These are phyloP conservation scores for Claviceps sorghi DNA, from an alignment of 2,329 filamentous ascomycete species.

Conservation along the genomic window DNA sequence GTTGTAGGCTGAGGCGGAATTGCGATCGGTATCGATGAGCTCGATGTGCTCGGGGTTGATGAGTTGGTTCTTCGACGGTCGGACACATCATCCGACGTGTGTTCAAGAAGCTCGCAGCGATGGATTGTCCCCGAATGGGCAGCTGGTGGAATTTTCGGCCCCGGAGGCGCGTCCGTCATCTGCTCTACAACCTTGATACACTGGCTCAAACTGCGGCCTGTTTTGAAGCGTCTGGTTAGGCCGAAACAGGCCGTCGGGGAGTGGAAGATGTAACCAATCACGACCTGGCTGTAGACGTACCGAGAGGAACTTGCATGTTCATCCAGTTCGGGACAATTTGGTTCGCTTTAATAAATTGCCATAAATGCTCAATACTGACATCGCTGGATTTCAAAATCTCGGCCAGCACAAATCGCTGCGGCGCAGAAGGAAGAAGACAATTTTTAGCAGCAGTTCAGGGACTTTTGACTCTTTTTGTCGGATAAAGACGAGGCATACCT, in stretches of 20 bases:
- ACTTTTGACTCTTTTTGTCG: background rate
- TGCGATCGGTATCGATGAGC: background rate
- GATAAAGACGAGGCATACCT: constrained; percentile 5
- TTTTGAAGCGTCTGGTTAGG: background rate
- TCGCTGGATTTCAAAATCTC: constrained; percentile 44
- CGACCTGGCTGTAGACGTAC: constrained; percentile 17
- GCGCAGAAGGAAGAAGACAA: background rate
- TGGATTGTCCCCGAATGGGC: constrained; percentile 19
- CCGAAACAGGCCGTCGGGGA: background rate
- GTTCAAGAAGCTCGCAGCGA: background rate
- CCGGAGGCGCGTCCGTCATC: constrained; percentile 18
- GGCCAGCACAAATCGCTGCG: constrained; percentile 40
- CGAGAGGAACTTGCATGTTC: constrained; percentile 32
- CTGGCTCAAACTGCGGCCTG: constrained; percentile 33
- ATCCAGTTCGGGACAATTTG: constrained; percentile 30
- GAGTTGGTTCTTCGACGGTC: background rate
- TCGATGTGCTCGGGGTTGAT: constrained; percentile 1
- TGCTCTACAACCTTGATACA: constrained; percentile 27
- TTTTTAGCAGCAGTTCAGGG: background rate
- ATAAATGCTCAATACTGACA: constrained; percentile 30
- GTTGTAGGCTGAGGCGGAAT: constrained; percentile 14
- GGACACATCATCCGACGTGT: background rate
- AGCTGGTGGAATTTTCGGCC: constrained; percentile 22
- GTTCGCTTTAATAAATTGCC: constrained; percentile 30
- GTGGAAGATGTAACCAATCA: background rate